A percentile compares a stretch with the other conserved stretches of the same genome.
Evolutionary conservation across 73 alveolate genomes (phyloP).

Genomic region (Paraurostyla sp.): DNA sequence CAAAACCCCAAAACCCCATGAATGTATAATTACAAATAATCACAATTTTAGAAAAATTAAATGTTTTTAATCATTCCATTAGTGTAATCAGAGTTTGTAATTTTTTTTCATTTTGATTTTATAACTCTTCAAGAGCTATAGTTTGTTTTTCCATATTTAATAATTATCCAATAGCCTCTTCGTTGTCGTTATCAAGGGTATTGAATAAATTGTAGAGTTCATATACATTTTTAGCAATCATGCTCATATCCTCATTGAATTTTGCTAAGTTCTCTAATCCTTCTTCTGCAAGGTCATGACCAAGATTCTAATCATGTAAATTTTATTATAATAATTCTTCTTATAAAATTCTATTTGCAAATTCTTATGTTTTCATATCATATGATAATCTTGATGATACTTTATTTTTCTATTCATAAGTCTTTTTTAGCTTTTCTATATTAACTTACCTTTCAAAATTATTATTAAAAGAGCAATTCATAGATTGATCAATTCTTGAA

Average conservation of each 20-base stretch:
- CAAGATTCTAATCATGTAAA: neutral
- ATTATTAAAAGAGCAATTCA: neutral
- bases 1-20: too few relatives aligned
- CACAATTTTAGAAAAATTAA: too few relatives aligned
- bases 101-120: neutral
- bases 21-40: too few relatives aligned
- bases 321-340: neutral
- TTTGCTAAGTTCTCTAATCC: constrained; percentile 24
- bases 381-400: constrained; percentile 8
- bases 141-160: neutral
- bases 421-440: neutral
- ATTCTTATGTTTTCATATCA: neutral
- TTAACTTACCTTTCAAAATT: neutral
- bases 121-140: constrained; percentile 2
- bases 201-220: constrained; percentile 16
- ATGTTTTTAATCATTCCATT: too few relatives aligned
- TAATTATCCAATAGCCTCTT: neutral
- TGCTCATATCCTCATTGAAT: constrained; percentile 34
- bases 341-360: neutral
- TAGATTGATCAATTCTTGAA: too few relatives aligned
- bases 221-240: constrained; percentile 38
- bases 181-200: neutral
- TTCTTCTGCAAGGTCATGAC: constrained; percentile 31
- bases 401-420: neutral
- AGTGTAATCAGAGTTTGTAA: too few relatives aligned